Base-by-base conservation (phyloP, 2,329 filamentous ascomycete species). In the Bipolaris sorokiniana region DNA sequence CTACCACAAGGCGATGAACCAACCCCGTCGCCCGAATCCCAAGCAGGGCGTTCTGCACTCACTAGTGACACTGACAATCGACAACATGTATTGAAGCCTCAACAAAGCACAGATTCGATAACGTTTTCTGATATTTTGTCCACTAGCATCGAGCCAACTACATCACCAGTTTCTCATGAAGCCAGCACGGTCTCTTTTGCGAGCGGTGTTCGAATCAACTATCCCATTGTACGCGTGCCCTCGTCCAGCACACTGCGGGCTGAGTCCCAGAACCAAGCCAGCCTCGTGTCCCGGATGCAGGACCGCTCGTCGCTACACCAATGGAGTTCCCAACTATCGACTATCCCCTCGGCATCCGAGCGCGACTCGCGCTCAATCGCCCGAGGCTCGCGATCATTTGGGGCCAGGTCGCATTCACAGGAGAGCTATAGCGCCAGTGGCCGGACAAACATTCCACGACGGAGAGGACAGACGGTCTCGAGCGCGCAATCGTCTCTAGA, bases 321-420 rank as follows among this genome's bases (percentile, higher is more conserved):
- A 45, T 77, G 74, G 75, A 77, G 74, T 63, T 75, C 75, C 18
- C 73, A 76, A 64, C 69, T 77, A 44, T 77, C 75, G 49, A 77
- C 75, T 16, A 76, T 76, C 40, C 62, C 65, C 23, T 76, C 74
- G 13, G 70, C 71, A 36, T 76, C 74, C 31, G 74, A 76, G 54
- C 73, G 72, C 55, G 70, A 66, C 44, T 76, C 74, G 28, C 68
- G 69, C 51, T 76, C 74, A 20, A 57, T 73, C 49, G 69, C 66
- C 41, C 68, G 73, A 37, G 58, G 49, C 53, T 74, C 74, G 41
- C 69, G 65, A 41, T 76, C 73, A 1, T 64, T 72, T 38, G 69
- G 70, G 47, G 68, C 67, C 15, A 64, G 70, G 45, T 73, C 72
- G 15, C 67, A 69, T 13, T 74, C 73, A 15, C 67, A 70, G 50